Evolutionary conservation across 352 stramenopile species (phyloP).

Genomic region (Pythium catenulatum): DNA sequence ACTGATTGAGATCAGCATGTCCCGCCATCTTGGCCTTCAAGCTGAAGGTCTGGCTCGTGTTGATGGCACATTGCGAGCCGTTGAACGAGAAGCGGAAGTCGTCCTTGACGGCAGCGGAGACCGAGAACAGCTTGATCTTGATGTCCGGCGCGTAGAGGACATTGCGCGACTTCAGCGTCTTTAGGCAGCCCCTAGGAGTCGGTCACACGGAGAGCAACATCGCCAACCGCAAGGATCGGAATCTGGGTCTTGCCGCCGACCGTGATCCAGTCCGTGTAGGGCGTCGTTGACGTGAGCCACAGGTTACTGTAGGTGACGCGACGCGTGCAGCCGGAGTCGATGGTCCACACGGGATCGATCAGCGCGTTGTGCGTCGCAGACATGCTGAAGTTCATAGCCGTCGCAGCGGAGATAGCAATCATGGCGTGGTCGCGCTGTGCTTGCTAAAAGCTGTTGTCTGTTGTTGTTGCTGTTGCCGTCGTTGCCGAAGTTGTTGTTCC

Average conservation of each 20-base stretch:
- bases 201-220: slow-evolving; percentile 36
- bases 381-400: background rate
- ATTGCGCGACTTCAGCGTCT: background rate
- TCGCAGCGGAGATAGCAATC: background rate
- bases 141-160: slow-evolving; percentile 23
- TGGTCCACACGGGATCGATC: slow-evolving; percentile 2
- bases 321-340: slow-evolving; percentile 13
- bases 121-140: slow-evolving; percentile 35
- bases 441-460: background rate
- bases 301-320: background rate
- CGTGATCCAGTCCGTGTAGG: slow-evolving; percentile 17
- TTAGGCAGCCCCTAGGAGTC: slow-evolving; percentile 40
- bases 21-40: slow-evolving; percentile 19
- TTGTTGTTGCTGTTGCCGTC: background rate
- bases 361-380: background rate
- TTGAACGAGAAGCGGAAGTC: slow-evolving; percentile 26
- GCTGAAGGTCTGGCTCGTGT: slow-evolving; percentile 41
- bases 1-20: slow-evolving; percentile 19
- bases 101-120: slow-evolving; percentile 15
- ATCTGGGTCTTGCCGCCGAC: slow-evolving; percentile 30
- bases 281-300: background rate
- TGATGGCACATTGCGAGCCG: background rate
- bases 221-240: slow-evolving; percentile 35
- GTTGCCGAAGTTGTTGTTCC: background rate
- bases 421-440: background rate